phyloP scores from a whole-genome alignment of 306 rosid species.

The Macrotyloma uniflorum region DNA sequence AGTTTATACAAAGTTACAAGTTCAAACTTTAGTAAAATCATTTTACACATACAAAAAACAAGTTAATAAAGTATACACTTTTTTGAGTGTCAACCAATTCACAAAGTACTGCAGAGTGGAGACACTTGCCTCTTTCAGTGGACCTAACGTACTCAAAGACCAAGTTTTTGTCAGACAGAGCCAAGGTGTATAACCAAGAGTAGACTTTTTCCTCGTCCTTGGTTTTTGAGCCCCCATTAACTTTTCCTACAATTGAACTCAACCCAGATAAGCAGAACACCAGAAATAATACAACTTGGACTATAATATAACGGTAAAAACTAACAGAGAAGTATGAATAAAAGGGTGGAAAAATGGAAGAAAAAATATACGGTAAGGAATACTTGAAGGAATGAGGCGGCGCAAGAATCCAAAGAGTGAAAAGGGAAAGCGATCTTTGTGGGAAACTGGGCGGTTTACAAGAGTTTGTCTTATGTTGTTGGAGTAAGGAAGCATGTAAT shows the following conservation, averaged over 20 bases:
- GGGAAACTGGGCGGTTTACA: slow-evolving; percentile 41
- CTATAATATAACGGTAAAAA: not conserved
- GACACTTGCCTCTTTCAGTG: slow-evolving; percentile 75
- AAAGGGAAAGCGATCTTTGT: slow-evolving; percentile 16
- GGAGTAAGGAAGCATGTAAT: slow-evolving; percentile 48
- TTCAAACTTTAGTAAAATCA: not conserved
- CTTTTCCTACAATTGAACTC: slow-evolving; percentile 53
- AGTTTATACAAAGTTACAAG: not conserved
- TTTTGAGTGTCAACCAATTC: not conserved
- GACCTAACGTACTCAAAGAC: slow-evolving; percentile 81
- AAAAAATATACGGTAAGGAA: not conserved
- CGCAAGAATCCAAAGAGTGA: slow-evolving; percentile 35
- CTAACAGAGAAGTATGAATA: not conserved
- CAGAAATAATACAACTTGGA: not conserved
- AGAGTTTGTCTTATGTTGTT: slow-evolving; percentile 49
- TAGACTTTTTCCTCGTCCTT: slow-evolving; percentile 77
- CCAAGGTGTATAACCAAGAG: slow-evolving; percentile 79
- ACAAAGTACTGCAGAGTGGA: not conserved
- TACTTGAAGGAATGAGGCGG: slow-evolving; percentile 50
- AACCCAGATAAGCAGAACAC: slow-evolving; percentile 22
- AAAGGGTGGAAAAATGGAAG: not conserved
- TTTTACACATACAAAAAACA: too few species aligned
- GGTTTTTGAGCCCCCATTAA: slow-evolving; percentile 66
- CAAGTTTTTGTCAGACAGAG: slow-evolving; percentile 64
- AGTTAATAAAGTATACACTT: too few species aligned